phyloP scores from a whole-genome alignment of 1,284 basidiomycete species.

The Flammula alnicola region DNA sequence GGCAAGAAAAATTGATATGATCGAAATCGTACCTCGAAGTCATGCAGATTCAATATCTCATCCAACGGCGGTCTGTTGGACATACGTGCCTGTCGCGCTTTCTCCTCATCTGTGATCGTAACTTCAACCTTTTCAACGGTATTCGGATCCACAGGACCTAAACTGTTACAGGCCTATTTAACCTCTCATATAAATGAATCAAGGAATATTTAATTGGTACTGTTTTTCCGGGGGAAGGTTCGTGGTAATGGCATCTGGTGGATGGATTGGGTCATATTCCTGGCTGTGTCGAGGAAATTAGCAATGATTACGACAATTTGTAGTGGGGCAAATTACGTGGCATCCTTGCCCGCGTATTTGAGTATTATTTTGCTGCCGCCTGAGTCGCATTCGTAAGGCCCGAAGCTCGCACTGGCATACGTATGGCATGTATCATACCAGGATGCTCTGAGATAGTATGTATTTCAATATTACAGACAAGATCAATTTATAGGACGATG shows the following conservation, averaged over 20 bases:
- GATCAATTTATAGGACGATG: not conserved
- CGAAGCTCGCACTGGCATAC: not conserved
- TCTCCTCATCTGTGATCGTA: slow-evolving; percentile 65
- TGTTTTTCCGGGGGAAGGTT: slow-evolving; percentile 81
- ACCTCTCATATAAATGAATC: not conserved
- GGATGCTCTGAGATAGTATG: slow-evolving; percentile 59
- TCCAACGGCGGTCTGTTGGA: slow-evolving; percentile 68
- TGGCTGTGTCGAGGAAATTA: slow-evolving; percentile 40
- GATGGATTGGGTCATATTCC: slow-evolving; percentile 88
- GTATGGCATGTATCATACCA: slow-evolving; percentile 41
- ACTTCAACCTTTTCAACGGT: slow-evolving; percentile 63
- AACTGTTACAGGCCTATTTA: slow-evolving; percentile 38
- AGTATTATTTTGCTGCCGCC: slow-evolving; percentile 41
- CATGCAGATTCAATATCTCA: slow-evolving; percentile 86
- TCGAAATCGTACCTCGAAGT: slow-evolving; percentile 73
- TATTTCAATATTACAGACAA: slow-evolving; percentile 12
- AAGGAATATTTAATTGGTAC: slow-evolving; percentile 42
- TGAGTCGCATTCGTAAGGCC: slow-evolving; percentile 4
- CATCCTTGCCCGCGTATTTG: slow-evolving; percentile 51
- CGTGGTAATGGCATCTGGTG: slow-evolving; percentile 84
- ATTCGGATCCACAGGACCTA: slow-evolving; percentile 71
- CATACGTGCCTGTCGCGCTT: slow-evolving; percentile 56
- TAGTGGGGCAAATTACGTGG: slow-evolving; percentile 34
- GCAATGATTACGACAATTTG: not conserved
- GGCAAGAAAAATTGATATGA: not conserved